phyloP scores from a whole-genome alignment of 345 rosid genomes.

The Brassica juncea region DNA sequence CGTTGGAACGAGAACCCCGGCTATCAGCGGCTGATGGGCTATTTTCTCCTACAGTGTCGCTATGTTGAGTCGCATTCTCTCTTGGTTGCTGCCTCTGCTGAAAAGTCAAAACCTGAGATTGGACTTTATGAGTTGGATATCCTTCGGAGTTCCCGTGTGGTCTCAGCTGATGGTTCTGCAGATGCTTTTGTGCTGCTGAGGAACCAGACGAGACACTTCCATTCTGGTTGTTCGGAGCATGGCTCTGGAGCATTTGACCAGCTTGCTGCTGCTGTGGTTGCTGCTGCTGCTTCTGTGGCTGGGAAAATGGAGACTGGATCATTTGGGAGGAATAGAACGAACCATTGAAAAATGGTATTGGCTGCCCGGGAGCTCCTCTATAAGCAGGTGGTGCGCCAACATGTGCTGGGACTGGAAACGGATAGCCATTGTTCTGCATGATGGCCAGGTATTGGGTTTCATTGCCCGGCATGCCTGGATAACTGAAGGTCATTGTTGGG shows the following conservation, averaged over 20 bases:
- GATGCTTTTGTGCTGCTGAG: constrained; percentile 73
- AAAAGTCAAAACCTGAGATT: constrained; percentile 54
- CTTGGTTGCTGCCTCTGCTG: constrained; percentile 66
- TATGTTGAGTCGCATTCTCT: constrained; percentile 61
- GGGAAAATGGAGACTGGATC: constrained; percentile 72
- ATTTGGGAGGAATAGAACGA: constrained; percentile 87
- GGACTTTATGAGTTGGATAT: constrained; percentile 58
- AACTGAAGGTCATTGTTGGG: constrained; percentile 79
- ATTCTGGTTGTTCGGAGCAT: constrained; percentile 49
- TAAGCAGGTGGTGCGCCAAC: constrained; percentile 75
- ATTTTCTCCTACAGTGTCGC: constrained; percentile 70
- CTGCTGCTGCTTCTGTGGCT: constrained; percentile 56
- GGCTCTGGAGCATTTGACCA: constrained; percentile 67
- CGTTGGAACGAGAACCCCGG: constrained; percentile 58
- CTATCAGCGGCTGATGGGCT: constrained; percentile 81
- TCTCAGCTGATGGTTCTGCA: constrained; percentile 76
- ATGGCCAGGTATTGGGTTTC: constrained; percentile 92
- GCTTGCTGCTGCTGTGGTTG: constrained; percentile 44
- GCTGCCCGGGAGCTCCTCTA: constrained; percentile 69
- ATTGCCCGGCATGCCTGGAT: constrained; percentile 68
- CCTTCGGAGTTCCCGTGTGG: constrained; percentile 58
- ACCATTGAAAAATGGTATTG: constrained; percentile 79
- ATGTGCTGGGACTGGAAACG: constrained; percentile 86
- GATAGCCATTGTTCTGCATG: constrained; percentile 75
- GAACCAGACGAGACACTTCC: constrained; percentile 66